These are phyloP conservation scores for Alternaria incomplexa DNA, from an alignment of 2,329 filamentous ascomycete species.

Conservation along the genomic window DNA sequence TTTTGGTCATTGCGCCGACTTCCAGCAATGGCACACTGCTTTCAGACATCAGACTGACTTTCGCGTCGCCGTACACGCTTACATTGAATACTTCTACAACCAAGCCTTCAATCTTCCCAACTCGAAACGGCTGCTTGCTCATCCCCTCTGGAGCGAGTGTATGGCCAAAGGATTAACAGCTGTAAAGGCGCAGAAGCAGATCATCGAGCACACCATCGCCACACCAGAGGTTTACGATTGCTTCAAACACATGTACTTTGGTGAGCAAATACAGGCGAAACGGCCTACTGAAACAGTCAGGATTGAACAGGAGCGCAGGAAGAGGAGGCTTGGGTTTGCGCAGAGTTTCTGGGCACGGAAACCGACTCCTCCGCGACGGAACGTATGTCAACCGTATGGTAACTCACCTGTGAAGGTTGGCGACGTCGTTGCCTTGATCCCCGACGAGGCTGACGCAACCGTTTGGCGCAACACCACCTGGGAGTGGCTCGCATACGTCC, in stretches of 20 bases:
- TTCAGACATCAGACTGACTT: slow-evolving; percentile 63
- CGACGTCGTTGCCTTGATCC: slow-evolving; percentile 57
- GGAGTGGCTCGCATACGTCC: slow-evolving; percentile 76
- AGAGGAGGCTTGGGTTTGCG: slow-evolving; percentile 22
- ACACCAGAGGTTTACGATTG: slow-evolving; percentile 71
- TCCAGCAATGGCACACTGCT: slow-evolving; percentile 61
- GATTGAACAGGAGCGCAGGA: slow-evolving; percentile 16
- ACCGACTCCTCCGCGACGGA: background rate
- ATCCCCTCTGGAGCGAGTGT: slow-evolving; percentile 63
- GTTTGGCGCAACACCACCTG: slow-evolving; percentile 62
- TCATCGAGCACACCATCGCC: slow-evolving; percentile 62
- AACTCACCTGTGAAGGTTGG: slow-evolving; percentile 47
- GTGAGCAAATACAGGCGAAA: slow-evolving; percentile 54
- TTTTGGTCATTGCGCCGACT: slow-evolving; percentile 53
- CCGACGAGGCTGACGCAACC: slow-evolving; percentile 55
- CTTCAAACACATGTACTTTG: slow-evolving; percentile 70
- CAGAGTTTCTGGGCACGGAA: background rate
- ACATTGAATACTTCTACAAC: slow-evolving; percentile 69
- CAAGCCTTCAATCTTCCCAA: slow-evolving; percentile 63
- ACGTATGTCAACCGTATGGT: slow-evolving; percentile 5
- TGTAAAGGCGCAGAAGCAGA: slow-evolving; percentile 23
- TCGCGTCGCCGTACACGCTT: slow-evolving; percentile 63
- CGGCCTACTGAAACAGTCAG: slow-evolving; percentile 12
- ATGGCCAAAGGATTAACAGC: slow-evolving; percentile 9
- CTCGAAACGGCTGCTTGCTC: slow-evolving; percentile 35